A percentile compares a stretch with the other conserved stretches of the same genome.
phyloP scores from a whole-genome alignment of 139 green algal species.

The Chlorella sorokiniana region DNA sequence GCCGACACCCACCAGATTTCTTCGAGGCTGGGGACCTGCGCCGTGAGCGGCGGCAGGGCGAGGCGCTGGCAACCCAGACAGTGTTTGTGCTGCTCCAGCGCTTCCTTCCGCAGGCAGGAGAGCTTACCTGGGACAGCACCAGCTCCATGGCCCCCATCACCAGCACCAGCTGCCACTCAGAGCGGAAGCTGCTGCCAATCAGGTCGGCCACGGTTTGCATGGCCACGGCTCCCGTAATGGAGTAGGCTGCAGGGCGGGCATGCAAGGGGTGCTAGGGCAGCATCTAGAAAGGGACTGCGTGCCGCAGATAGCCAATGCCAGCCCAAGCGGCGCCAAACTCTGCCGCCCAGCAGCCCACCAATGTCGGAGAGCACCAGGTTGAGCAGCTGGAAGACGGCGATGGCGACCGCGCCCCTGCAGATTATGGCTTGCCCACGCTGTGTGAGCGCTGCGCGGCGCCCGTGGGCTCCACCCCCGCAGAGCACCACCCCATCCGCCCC shows the following conservation, averaged over 20 bases:
- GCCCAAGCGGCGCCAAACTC: neutral
- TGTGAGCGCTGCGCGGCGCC: no score
- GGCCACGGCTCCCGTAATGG: constrained; percentile 2
- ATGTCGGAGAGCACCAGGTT: constrained; percentile 57
- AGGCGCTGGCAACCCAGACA: neutral
- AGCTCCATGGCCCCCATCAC: constrained; percentile 33
- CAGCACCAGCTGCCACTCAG: constrained; percentile 30
- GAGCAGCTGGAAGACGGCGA: constrained; percentile 48
- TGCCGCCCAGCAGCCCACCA: constrained; percentile 42
- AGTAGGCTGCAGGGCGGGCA: neutral
- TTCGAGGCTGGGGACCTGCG: constrained; percentile 39
- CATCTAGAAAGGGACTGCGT: neutral
- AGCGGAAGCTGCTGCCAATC: neutral
- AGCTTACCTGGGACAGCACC: constrained; percentile 30
- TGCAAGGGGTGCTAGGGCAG: neutral
- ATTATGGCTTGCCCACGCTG: neutral
- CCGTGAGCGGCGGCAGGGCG: neutral
- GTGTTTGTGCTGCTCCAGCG: neutral
- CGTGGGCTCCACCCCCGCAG: no score
- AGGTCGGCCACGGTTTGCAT: constrained; percentile 2
- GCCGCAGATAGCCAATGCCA: no score
- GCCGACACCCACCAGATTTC: constrained; percentile 47
- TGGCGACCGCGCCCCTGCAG: neutral
- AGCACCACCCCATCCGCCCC: no score
- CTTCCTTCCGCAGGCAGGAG: no score